A percentile compares a stretch with the other conserved stretches of the same genome.
Evolutionary conservation across 129 eudicot genomes (phyloP).

Genomic region (Artemisia annua): DNA sequence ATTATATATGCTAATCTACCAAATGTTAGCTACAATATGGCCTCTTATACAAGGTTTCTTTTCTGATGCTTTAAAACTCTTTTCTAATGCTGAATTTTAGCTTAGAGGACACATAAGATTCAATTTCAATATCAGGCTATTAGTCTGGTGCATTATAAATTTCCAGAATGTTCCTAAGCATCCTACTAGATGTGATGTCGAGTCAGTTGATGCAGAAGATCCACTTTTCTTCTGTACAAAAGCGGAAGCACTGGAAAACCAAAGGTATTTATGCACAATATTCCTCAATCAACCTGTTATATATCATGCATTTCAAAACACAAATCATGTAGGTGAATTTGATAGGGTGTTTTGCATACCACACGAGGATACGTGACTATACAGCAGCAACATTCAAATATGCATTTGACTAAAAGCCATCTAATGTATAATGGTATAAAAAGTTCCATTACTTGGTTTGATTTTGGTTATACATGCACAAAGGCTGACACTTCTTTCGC

Average conservation of each 20-base stretch:
- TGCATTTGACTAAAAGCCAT: conserved; percentile 90
- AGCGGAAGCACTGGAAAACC: conserved; percentile 99
- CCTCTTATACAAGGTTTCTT: too few species aligned
- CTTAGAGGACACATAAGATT: not conserved
- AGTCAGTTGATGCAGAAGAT: conserved; percentile 95
- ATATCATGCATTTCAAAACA: not conserved
- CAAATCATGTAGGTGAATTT: conserved; percentile 14
- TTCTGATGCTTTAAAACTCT: too few species aligned
- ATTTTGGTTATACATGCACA: not conserved
- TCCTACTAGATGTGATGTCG: too few species aligned
- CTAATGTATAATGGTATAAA: conserved; percentile 78
- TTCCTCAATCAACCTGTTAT: not conserved
- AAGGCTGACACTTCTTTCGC: conserved; percentile 99
- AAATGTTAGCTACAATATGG: too few species aligned
- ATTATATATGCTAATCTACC: too few species aligned
- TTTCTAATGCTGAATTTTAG: too few species aligned
- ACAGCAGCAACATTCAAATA: conserved; percentile 92
- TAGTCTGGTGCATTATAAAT: not conserved
- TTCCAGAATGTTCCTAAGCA: conserved; percentile 73
- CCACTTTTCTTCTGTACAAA: conserved; percentile 92
- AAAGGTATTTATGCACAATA: conserved; percentile 51
- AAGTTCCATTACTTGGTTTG: not conserved
- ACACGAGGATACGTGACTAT: conserved; percentile 97
- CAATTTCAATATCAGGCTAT: not conserved
- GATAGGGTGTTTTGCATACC: conserved; percentile 91